Percentiles rank a stretch among this genome's conserved stretches.
Conservation (phyloP, 495 filamentous ascomycete genomes). For the Lasiosphaeris hirsuta region DNA sequence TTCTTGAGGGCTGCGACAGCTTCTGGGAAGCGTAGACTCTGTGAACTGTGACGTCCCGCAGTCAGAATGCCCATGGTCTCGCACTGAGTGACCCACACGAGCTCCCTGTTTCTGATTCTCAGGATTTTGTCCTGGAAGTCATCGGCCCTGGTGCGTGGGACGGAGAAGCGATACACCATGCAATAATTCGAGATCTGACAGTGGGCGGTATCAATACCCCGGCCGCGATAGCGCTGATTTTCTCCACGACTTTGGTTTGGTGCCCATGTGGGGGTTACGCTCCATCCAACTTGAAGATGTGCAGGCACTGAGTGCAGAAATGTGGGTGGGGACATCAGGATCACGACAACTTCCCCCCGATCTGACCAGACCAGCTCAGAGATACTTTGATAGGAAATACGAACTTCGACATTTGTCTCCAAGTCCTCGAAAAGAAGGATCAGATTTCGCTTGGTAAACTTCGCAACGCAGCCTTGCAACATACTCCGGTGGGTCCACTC, state of each 20-base stretch:
- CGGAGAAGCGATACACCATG: constrained; percentile 20
- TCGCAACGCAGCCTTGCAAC: constrained; percentile 31
- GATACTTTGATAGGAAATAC: constrained; percentile 40
- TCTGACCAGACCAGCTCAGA: constrained; percentile 33
- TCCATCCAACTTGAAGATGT: too few species aligned
- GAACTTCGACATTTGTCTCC: constrained; percentile 22
- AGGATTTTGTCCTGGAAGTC: constrained; percentile 17
- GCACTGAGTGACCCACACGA: constrained; percentile 24
- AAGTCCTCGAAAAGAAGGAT: constrained; percentile 24
- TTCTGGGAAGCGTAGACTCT: constrained; percentile 12
- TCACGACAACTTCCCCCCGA: constrained; percentile 27
- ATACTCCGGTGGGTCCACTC: constrained; percentile 33
- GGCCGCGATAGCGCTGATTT: too few species aligned
- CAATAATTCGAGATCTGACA: constrained; percentile 8
- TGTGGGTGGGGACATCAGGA: constrained; percentile 24
- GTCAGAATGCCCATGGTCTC: constrained; percentile 1
- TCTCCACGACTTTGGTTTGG: too few species aligned
- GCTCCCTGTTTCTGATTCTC: constrained; percentile 23
- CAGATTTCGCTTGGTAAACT: constrained; percentile 44
- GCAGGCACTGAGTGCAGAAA: constrained; percentile 8
- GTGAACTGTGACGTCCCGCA: background rate
- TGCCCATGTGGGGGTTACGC: too few species aligned
- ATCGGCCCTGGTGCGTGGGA: background rate
- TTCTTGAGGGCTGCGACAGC: constrained; percentile 16
- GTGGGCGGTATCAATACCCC: background rate